phyloP scores from a whole-genome alignment of 1,139 yeast species.

The Candida glucosophila region DNA sequence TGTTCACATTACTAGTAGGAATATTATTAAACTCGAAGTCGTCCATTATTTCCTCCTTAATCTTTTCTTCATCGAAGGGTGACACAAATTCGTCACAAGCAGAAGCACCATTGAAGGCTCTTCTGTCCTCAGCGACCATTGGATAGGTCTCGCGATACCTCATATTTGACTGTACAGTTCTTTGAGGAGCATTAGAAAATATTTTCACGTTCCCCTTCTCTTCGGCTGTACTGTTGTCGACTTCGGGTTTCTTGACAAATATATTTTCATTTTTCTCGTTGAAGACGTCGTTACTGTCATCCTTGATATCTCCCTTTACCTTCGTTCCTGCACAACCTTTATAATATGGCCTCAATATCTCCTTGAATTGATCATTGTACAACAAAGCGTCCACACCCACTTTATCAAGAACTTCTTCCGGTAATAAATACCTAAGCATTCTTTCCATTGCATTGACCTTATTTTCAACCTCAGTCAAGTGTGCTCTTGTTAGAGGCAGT shows the following conservation, averaged over 20 bases:
- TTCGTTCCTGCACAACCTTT: no score
- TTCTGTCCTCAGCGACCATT: slow-evolving; percentile 20
- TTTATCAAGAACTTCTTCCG: slow-evolving; percentile 8
- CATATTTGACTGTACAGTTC: no score
- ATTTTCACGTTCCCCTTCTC: no score
- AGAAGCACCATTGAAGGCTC: slow-evolving; percentile 5
- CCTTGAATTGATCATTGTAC: slow-evolving; percentile 13
- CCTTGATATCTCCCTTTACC: slow-evolving; percentile 2
- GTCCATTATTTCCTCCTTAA: slow-evolving; percentile 35
- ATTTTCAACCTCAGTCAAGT: slow-evolving; percentile 68
- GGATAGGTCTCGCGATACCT: no score
- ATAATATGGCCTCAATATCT: slow-evolving; percentile 14
- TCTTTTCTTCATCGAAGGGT: slow-evolving; percentile 17
- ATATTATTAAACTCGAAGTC: slow-evolving; percentile 32
- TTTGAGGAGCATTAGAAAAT: no score
- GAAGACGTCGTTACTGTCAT: no score
- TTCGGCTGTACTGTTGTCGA: neutral
- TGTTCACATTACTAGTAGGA: slow-evolving; percentile 14
- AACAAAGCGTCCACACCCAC: slow-evolving; percentile 19
- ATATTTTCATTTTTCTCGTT: neutral
- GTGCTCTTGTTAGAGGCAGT: slow-evolving; percentile 76
- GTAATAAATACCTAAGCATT: slow-evolving; percentile 35
- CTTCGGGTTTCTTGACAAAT: neutral
- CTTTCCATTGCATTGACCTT: slow-evolving; percentile 49
- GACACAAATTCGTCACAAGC: slow-evolving; percentile 2